Conservation (phyloP, 148 eudicot species). For the Tetragonia tetragonoides region DNA sequence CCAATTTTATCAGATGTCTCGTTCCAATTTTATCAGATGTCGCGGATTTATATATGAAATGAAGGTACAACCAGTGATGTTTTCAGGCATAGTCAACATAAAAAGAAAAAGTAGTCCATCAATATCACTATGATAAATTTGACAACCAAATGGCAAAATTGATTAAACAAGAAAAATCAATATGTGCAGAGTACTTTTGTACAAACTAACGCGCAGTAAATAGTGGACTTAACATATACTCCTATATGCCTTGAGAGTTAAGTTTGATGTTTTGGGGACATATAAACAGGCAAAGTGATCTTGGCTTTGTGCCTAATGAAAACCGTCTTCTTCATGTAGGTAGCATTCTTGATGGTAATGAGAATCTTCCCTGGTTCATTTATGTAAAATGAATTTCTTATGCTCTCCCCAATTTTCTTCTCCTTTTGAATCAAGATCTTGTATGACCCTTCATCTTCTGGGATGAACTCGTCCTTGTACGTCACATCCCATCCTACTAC, state of each 20-base stretch:
- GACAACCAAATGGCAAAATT: too few species aligned
- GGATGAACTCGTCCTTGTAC: slow-evolving; percentile 75
- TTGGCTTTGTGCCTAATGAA: slow-evolving; percentile 60
- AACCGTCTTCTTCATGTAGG: slow-evolving; percentile 50
- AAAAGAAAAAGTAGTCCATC: too few species aligned
- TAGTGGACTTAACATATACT: not conserved
- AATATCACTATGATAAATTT: too few species aligned
- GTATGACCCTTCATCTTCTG: slow-evolving; percentile 87
- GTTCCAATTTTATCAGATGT: too few species aligned
- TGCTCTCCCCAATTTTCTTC: slow-evolving; percentile 42
- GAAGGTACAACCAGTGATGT: too few species aligned
- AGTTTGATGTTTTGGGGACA: slow-evolving; percentile 15
- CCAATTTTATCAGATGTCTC: too few species aligned
- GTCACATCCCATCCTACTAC: slow-evolving; percentile 61
- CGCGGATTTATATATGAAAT: too few species aligned
- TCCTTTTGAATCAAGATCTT: slow-evolving; percentile 54
- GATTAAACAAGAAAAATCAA: too few species aligned
- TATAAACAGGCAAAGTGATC: slow-evolving; percentile 52
- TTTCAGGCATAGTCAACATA: too few species aligned
- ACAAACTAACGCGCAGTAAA: not conserved
- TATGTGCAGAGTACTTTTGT: not conserved
- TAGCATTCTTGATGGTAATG: slow-evolving; percentile 49
- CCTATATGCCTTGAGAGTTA: not conserved
- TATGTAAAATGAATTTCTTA: slow-evolving; percentile 63
- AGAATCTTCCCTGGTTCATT: slow-evolving; percentile 77